These are phyloP conservation scores for Pichia rugopelliculosa DNA, from an alignment of 805 yeast species.

Conservation along the genomic window DNA sequence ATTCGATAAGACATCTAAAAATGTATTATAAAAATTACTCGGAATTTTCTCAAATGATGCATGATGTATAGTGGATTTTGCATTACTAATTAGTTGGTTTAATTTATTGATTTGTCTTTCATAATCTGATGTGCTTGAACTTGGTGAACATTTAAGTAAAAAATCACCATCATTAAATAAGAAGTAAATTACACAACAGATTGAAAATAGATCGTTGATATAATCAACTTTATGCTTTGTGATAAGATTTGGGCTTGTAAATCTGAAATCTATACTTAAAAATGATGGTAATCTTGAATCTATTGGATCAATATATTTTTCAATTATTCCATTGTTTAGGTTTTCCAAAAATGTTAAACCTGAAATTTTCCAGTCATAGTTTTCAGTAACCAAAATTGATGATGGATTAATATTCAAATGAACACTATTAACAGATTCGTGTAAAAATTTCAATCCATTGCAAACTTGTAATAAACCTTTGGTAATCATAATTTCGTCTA, in stretches of 20 bases:
- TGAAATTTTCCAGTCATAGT: slow-evolving; percentile 89
- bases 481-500: slow-evolving; percentile 63
- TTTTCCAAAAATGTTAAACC: slow-evolving; percentile 58
- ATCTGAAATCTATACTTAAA: slow-evolving; percentile 63
- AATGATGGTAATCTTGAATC: slow-evolving; percentile 72
- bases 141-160: slow-evolving; percentile 34
- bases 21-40: slow-evolving; percentile 38
- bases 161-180: slow-evolving; percentile 46
- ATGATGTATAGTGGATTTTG: slow-evolving; percentile 27
- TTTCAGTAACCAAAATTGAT: slow-evolving; percentile 67
- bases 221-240: slow-evolving; percentile 55
- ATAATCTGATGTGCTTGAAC: slow-evolving; percentile 41
- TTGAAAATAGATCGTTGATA: slow-evolving; percentile 74
- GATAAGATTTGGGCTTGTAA: slow-evolving; percentile 78
- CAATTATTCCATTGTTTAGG: slow-evolving; percentile 40
- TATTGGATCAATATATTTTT: slow-evolving; percentile 59
- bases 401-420: slow-evolving; percentile 76
- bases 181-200: slow-evolving; percentile 70
- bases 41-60: slow-evolving; percentile 56
- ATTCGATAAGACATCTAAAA: slow-evolving; percentile 48
- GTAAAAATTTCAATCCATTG: slow-evolving; percentile 76
- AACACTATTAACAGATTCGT: slow-evolving; percentile 62
- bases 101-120: slow-evolving; percentile 44
- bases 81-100: slow-evolving; percentile 23
- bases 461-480: slow-evolving; percentile 77